Percentiles rank a stretch among this genome's conserved stretches.
Conservation (phyloP, 2,329 filamentous ascomycete genomes). For the Talaromyces funiculosus region DNA sequence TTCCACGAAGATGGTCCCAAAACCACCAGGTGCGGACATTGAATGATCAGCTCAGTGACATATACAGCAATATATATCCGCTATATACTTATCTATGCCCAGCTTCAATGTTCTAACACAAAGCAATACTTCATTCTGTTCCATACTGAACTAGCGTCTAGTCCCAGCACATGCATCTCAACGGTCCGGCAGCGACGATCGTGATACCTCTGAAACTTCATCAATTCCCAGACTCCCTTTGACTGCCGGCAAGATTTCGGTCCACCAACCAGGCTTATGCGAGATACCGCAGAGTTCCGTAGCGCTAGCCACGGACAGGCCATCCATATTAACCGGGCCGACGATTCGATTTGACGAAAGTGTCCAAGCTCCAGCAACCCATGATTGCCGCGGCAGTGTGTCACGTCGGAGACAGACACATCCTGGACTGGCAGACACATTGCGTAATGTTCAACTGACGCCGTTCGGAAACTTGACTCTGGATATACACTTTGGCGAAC, state of each 20-base stretch:
- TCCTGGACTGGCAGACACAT: neutral
- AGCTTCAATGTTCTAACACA: too few relatives aligned
- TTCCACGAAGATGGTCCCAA: neutral
- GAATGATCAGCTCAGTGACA: neutral
- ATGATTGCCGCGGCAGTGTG: neutral
- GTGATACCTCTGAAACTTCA: neutral
- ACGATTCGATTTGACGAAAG: neutral
- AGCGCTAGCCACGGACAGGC: neutral
- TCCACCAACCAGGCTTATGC: neutral
- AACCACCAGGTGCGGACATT: slow-evolving; percentile 7
- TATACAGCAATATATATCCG: neutral
- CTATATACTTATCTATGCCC: neutral
- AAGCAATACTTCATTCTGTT: neutral
- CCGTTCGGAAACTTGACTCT: neutral
- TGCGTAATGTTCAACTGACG: neutral
- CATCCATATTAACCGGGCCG: neutral
- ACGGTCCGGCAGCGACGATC: neutral
- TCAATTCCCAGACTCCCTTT: neutral
- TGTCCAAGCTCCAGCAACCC: neutral
- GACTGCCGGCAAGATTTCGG: neutral
- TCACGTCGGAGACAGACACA: neutral
- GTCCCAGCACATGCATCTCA: neutral
- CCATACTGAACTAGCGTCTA: slow-evolving; percentile 5
- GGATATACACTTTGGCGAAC: neutral
- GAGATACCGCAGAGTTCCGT: neutral